A percentile compares a stretch with the other conserved stretches of the same genome.
Conservation (phyloP, 2,329 filamentous ascomycete species). For the Aureobasidium subglaciale region DNA sequence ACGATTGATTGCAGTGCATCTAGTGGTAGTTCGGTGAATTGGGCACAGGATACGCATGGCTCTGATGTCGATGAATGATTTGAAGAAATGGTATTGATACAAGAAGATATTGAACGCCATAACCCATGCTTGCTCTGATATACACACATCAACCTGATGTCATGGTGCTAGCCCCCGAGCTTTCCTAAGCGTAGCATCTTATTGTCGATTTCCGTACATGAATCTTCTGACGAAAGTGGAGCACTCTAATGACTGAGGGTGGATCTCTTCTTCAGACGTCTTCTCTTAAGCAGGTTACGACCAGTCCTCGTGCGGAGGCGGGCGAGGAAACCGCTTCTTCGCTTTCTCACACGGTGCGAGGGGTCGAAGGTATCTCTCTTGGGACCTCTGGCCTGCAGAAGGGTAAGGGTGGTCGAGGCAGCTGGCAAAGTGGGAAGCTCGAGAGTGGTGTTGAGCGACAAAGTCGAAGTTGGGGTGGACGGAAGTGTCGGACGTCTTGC, state of each 20-base stretch:
- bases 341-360: slow-evolving; percentile 53
- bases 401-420: slow-evolving; percentile 14
- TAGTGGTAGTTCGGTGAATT: no score
- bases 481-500: slow-evolving; percentile 13
- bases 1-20: no score
- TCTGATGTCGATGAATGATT: not conserved
- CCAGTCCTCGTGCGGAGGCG: slow-evolving; percentile 48
- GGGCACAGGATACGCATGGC: no score
- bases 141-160: not conserved
- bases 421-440: not conserved
- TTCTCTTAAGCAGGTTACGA: slow-evolving; percentile 46
- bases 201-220: not conserved
- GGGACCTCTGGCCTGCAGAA: slow-evolving; percentile 38
- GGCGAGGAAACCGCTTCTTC: slow-evolving; percentile 53
- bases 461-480: not conserved
- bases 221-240: not conserved
- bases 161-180: not conserved
- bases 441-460: slow-evolving; percentile 11
- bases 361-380: slow-evolving; percentile 53
- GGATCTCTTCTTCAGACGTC: slow-evolving; percentile 47
- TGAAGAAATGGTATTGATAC: slow-evolving; percentile 2
- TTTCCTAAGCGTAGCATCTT: not conserved
- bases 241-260: slow-evolving; percentile 43
- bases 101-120: slow-evolving; percentile 13
- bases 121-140: not conserved